Conservation (phyloP, 2,329 filamentous ascomycete genomes). For the Magnaporthiopsis poae region DNA sequence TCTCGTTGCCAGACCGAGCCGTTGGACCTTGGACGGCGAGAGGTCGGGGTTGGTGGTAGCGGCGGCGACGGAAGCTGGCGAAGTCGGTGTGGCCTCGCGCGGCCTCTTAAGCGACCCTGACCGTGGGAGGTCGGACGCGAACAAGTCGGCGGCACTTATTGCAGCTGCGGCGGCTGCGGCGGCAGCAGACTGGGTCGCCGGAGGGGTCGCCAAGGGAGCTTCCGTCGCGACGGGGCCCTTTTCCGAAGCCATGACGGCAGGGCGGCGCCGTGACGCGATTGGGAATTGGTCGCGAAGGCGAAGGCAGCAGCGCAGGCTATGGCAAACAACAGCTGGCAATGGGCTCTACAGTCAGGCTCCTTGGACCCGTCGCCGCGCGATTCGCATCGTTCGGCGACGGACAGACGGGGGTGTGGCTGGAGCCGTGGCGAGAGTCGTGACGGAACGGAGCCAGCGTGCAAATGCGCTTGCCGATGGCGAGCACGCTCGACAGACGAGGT, state of each 20-base stretch:
- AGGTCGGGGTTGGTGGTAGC: slow-evolving; percentile 26
- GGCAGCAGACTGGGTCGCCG: slow-evolving; percentile 25
- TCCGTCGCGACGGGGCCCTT: slow-evolving; percentile 43
- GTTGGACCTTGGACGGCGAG: slow-evolving; percentile 46
- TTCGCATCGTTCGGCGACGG: slow-evolving; percentile 18
- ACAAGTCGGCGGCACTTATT: slow-evolving; percentile 29
- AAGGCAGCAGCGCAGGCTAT: background rate
- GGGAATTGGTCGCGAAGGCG: background rate
- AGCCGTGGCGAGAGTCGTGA: slow-evolving; percentile 24
- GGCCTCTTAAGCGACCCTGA: slow-evolving; percentile 35
- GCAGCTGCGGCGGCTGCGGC: slow-evolving; percentile 26
- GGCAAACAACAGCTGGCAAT: background rate
- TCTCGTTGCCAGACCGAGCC: slow-evolving; percentile 32
- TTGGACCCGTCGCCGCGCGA: background rate
- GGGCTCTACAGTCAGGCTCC: slow-evolving; percentile 5
- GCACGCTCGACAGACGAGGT: background rate
- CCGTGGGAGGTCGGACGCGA: slow-evolving; percentile 28
- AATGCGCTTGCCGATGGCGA: slow-evolving; percentile 1
- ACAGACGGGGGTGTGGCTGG: slow-evolving; percentile 21
- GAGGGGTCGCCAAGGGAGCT: slow-evolving; percentile 31
- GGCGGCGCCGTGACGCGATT: slow-evolving; percentile 12
- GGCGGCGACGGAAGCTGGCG: slow-evolving; percentile 22
- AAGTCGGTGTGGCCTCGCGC: slow-evolving; percentile 37
- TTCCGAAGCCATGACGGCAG: slow-evolving; percentile 41
- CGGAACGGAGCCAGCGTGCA: slow-evolving; percentile 7